Evolutionary conservation across 345 rosid species (phyloP).

Genomic region (Pistacia vera): DNA sequence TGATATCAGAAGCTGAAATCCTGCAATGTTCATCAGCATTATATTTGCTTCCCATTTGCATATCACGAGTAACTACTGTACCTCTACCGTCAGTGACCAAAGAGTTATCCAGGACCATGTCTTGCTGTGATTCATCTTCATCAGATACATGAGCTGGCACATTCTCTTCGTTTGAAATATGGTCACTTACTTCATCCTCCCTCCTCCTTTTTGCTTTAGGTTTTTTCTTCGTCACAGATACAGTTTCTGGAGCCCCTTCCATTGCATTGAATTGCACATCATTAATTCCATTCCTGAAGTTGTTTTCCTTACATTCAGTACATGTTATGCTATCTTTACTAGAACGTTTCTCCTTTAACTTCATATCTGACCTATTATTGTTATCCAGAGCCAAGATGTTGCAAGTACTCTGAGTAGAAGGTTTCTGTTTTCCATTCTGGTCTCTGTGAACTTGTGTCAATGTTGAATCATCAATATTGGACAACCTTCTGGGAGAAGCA

Average conservation of each 20-base stretch:
- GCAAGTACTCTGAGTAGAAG: conserved; percentile 5
- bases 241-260: conserved; percentile 20
- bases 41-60: conserved; percentile 2
- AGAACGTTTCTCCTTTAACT: conserved; percentile 17
- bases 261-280: conserved; percentile 10
- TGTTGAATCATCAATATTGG: conserved; percentile 8
- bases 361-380: conserved; percentile 6
- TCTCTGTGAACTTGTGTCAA: conserved; percentile 20
- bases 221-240: conserved; percentile 22
- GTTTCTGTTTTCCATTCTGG: conserved; percentile 15
- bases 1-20: conserved; percentile 18
- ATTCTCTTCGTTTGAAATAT: conserved; percentile 26
- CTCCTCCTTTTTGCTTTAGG: conserved; percentile 20
- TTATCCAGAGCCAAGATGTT: conserved; percentile 14
- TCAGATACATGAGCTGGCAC: conserved; percentile 7
- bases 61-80: conserved; percentile 17
- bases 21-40: conserved; percentile 4
- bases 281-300: conserved; percentile 6
- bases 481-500: conserved; percentile 16
- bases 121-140: conserved; percentile 11
- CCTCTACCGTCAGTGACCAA: conserved; percentile 6
- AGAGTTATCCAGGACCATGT: conserved; percentile 1
- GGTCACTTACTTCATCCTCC: conserved; percentile 9
- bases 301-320: conserved; percentile 15
- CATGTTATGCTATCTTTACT: conserved; percentile 12